Percentiles rank a stretch among this genome's conserved stretches.
phyloP scores from a whole-genome alignment of 2,329 filamentous ascomycete genomes.

The Trichoderma sp. region DNA sequence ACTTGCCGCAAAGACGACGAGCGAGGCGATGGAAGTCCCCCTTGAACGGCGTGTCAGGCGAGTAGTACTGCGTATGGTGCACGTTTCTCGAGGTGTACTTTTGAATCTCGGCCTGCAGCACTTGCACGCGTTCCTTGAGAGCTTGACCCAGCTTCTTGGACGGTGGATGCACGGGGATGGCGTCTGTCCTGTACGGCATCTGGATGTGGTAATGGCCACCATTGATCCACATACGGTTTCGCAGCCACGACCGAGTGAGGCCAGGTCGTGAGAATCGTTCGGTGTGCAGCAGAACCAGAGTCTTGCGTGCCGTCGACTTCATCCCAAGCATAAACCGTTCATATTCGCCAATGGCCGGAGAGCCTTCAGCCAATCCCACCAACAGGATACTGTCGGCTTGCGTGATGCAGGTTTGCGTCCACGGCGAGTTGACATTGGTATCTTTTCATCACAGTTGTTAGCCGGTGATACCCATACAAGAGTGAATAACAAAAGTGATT shows the following conservation, averaged over 20 bases:
- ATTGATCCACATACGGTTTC: slow-evolving; percentile 96
- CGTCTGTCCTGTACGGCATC: slow-evolving; percentile 80
- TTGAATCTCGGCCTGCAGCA: slow-evolving; percentile 93
- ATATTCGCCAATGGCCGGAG: slow-evolving; percentile 90
- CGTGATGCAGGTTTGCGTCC: slow-evolving; percentile 97
- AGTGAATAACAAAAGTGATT: slow-evolving; percentile 1
- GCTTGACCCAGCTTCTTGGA: slow-evolving; percentile 79
- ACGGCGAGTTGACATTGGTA: slow-evolving; percentile 94
- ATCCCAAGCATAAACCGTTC: slow-evolving; percentile 95
- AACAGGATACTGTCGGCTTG: slow-evolving; percentile 96
- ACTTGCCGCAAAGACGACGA: slow-evolving; percentile 86
- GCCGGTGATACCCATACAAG: slow-evolving; percentile 30
- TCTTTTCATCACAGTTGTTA: slow-evolving; percentile 57
- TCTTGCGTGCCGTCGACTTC: slow-evolving; percentile 94
- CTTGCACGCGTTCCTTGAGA: slow-evolving; percentile 90
- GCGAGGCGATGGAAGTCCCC: slow-evolving; percentile 95
- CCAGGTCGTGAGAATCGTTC: slow-evolving; percentile 87
- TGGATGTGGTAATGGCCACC: slow-evolving; percentile 97
- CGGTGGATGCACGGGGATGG: slow-evolving; percentile 74
- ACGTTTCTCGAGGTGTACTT: slow-evolving; percentile 95
- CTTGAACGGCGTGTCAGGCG: slow-evolving; percentile 89
- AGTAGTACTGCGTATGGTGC: slow-evolving; percentile 86
- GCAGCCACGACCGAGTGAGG: slow-evolving; percentile 83
- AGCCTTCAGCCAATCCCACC: slow-evolving; percentile 87
- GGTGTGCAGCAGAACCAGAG: slow-evolving; percentile 83